These are phyloP conservation scores for Fusarium oxysporum DNA, from an alignment of 2,329 filamentous ascomycete species.

Conservation along the genomic window DNA sequence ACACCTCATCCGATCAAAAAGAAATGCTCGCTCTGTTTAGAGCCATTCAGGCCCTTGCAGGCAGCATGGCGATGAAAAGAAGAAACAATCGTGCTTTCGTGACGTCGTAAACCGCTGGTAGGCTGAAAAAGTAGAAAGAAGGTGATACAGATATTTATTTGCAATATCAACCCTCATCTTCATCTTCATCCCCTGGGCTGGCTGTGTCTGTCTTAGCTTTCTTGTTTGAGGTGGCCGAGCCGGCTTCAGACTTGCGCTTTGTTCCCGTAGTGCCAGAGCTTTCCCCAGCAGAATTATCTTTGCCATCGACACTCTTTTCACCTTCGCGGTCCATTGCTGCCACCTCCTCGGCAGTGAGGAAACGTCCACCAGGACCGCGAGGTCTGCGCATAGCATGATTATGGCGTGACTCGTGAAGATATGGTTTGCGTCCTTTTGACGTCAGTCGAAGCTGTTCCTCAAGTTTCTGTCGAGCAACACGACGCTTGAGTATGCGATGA, in stretches of 20 bases:
- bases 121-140: slow-evolving; percentile 46
- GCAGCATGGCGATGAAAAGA: slow-evolving; percentile 29
- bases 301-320: slow-evolving; percentile 59
- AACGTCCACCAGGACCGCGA: slow-evolving; percentile 91
- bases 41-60: slow-evolving; percentile 7
- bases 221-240: slow-evolving; percentile 63
- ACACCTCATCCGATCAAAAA: slow-evolving; percentile 21
- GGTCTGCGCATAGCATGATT: slow-evolving; percentile 98
- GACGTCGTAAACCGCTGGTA: slow-evolving; percentile 52
- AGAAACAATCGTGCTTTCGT: slow-evolving; percentile 50
- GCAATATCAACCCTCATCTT: slow-evolving; percentile 55
- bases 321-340: slow-evolving; percentile 81
- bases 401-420: slow-evolving; percentile 95
- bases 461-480: slow-evolving; percentile 91
- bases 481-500: slow-evolving; percentile 93
- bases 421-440: slow-evolving; percentile 95
- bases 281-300: slow-evolving; percentile 46
- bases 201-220: slow-evolving; percentile 65
- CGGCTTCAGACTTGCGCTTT: slow-evolving; percentile 71
- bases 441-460: slow-evolving; percentile 93
- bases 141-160: slow-evolving; percentile 11
- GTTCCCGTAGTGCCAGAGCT: slow-evolving; percentile 55
- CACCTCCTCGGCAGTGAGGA: slow-evolving; percentile 96
- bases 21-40: slow-evolving; percentile 5
- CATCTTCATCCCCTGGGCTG: slow-evolving; percentile 55